phyloP scores from a whole-genome alignment of 176 grass and related monocot species.

The Themeda triandra region DNA sequence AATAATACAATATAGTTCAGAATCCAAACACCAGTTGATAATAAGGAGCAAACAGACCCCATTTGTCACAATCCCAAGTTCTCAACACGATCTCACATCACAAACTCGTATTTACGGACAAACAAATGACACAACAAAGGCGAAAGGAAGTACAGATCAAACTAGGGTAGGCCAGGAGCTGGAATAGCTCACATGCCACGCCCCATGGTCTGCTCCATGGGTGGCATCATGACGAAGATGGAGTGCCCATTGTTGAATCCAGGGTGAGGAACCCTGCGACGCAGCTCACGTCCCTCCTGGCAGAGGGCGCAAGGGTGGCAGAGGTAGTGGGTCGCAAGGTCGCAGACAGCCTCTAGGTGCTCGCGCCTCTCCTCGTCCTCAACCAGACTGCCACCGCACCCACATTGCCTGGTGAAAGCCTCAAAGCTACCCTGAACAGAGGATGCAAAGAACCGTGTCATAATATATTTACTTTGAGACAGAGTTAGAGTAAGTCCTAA shows the following conservation, averaged over 20 bases:
- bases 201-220: slow-evolving; percentile 77
- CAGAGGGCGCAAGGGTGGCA: slow-evolving; percentile 89
- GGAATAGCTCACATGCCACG: slow-evolving; percentile 37
- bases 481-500: too few relatives aligned
- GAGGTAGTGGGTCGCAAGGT: slow-evolving; percentile 68
- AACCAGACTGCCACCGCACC: slow-evolving; percentile 33
- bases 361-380: slow-evolving; percentile 59
- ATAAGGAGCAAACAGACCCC: background rate
- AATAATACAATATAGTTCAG: background rate
- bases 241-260: slow-evolving; percentile 65
- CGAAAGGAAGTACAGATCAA: background rate
- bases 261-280: slow-evolving; percentile 68
- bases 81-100: slow-evolving; percentile 1
- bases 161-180: background rate
- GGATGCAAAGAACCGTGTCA: slow-evolving; percentile 4
- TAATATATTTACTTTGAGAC: background rate
- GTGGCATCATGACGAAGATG: slow-evolving; percentile 65
- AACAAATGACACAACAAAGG: background rate
- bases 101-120: slow-evolving; percentile 29
- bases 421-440: slow-evolving; percentile 75
- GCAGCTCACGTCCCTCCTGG: slow-evolving; percentile 81
- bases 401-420: slow-evolving; percentile 63
- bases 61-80: background rate
- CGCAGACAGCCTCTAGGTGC: slow-evolving; percentile 56
- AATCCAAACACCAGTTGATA: background rate